Percentiles rank a stretch among this genome's conserved stretches.
Conservation (phyloP, 805 yeast species). For the Starmera caribaea region DNA sequence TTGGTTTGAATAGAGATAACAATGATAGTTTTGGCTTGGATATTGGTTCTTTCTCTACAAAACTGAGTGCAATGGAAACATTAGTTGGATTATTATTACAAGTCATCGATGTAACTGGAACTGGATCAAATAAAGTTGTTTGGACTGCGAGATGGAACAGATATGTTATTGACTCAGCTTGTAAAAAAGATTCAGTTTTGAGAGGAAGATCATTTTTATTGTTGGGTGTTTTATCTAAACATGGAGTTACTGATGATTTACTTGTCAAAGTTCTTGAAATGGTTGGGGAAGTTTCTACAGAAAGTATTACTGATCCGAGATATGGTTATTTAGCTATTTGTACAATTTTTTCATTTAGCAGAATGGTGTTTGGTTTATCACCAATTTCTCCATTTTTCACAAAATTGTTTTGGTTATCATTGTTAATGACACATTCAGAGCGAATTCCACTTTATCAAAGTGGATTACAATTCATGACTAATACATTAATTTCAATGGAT, state of each 20-base stretch:
- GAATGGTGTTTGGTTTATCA: conserved; percentile 28
- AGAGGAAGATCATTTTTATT: conserved; percentile 62
- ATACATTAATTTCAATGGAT: conserved; percentile 23
- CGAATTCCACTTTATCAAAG: conserved; percentile 29
- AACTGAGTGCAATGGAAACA: conserved; percentile 39
- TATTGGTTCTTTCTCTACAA: conserved; percentile 26
- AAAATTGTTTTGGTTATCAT: conserved; percentile 29
- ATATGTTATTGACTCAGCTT: conserved; percentile 52
- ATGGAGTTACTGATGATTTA: conserved; percentile 51
- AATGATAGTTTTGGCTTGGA: conserved; percentile 26
- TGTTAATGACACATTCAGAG: conserved; percentile 22
- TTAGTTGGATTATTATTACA: conserved; percentile 46
- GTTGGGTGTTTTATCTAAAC: conserved; percentile 56
- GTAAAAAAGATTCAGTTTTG: conserved; percentile 43
- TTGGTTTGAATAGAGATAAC: conserved; percentile 55
- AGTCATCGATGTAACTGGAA: conserved; percentile 40
- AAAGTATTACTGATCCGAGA: conserved; percentile 17
- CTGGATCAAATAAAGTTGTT: conserved; percentile 34
- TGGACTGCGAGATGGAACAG: conserved; percentile 64
- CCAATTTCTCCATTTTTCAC: conserved; percentile 20
- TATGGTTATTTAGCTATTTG: conserved; percentile 20
- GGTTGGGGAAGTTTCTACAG: conserved; percentile 21
- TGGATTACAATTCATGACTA: conserved; percentile 28
- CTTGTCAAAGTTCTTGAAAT: conserved; percentile 28
- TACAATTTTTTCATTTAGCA: conserved; percentile 30